These are phyloP conservation scores for Metschnikowia anglica DNA, from an alignment of 805 yeast genomes.

Conservation along the genomic window DNA sequence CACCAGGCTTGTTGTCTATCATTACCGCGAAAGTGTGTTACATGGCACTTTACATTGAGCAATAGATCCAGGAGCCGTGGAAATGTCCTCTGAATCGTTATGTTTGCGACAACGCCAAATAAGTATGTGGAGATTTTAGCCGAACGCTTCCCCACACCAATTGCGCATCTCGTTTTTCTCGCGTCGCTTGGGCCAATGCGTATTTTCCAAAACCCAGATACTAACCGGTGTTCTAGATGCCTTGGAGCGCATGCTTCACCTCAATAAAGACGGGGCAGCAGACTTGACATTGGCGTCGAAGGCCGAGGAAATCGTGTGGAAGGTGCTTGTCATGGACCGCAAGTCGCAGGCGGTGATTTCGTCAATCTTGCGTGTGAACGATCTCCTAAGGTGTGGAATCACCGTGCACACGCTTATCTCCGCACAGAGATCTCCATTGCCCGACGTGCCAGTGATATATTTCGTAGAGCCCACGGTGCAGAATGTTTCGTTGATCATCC, in stretches of 20 bases:
- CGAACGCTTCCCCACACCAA: background rate
- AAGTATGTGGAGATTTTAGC: constrained; percentile 6
- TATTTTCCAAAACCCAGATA: background rate
- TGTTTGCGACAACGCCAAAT: constrained; percentile 16
- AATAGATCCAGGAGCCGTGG: background rate
- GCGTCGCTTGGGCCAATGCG: background rate
- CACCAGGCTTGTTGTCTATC: too few relatives aligned
- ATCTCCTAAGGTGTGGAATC: constrained; percentile 83
- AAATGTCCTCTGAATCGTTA: constrained; percentile 15
- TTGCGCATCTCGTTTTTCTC: background rate
- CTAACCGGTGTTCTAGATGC: constrained; percentile 15
- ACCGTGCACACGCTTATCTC: constrained; percentile 81
- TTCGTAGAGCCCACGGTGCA: constrained; percentile 84
- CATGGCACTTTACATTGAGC: background rate
- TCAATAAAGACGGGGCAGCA: constrained; percentile 62
- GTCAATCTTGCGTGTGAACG: constrained; percentile 89
- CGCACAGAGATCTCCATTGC: constrained; percentile 74
- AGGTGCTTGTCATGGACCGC: constrained; percentile 78
- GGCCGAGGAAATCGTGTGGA: constrained; percentile 80
- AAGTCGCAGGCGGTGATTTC: constrained; percentile 84
- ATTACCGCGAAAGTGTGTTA: too few relatives aligned
- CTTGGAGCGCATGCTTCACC: constrained; percentile 80
- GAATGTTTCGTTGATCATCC: constrained; percentile 65
- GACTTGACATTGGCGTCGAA: constrained; percentile 55
- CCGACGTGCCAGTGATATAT: constrained; percentile 93